Evolutionary conservation across 2,329 filamentous ascomycete genomes (phyloP).

Genomic region (Colletotrichum sublineola): DNA sequence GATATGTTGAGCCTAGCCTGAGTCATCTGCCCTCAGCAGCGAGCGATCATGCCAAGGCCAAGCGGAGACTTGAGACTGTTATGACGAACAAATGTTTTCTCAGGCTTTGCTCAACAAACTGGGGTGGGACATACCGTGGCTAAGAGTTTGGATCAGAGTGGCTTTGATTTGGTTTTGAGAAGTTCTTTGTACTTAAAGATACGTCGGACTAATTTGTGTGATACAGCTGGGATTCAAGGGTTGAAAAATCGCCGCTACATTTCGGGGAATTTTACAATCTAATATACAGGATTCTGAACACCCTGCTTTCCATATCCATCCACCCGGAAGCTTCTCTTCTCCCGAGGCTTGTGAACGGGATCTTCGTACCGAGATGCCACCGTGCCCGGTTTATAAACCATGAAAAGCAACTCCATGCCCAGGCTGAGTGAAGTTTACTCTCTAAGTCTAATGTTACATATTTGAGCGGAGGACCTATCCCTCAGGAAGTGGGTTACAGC

Average conservation of each 20-base stretch:
- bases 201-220: neutral
- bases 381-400: neutral
- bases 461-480: neutral
- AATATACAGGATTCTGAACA: neutral
- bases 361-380: neutral
- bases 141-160: neutral
- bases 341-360: neutral
- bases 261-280: neutral
- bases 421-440: neutral
- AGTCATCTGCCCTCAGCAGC: neutral
- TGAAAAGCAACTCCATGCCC: neutral
- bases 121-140: neutral
- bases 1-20: neutral
- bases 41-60: neutral
- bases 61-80: neutral
- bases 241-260: fast-evolving
- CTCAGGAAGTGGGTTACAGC: neutral
- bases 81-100: too few species aligned
- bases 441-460: neutral
- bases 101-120: neutral
- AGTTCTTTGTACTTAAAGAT: too few species aligned
- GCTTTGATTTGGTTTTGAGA: neutral
- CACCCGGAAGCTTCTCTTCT: neutral
- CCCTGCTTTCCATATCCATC: neutral
- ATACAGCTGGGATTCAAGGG: neutral